Evolutionary conservation across 2,329 filamentous ascomycete species (phyloP).

Genomic region (Helicocarpus griseus): DNA sequence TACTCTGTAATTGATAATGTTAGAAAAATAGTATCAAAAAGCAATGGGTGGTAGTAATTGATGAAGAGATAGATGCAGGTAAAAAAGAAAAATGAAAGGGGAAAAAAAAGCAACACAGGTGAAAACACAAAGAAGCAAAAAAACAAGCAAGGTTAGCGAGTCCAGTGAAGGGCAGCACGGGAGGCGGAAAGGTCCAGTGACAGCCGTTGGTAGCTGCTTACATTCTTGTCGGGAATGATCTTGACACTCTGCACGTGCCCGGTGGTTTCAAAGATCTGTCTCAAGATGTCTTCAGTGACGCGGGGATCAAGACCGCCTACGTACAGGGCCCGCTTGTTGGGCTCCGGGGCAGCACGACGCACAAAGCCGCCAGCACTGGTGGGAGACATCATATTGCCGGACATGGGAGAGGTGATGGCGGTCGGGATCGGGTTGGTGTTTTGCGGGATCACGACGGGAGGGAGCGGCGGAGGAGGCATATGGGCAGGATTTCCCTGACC

Average conservation of each 20-base stretch:
- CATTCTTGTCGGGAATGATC: constrained; percentile 99
- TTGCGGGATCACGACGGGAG: constrained; percentile 76
- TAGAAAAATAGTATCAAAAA: constrained; percentile 10
- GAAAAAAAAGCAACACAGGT: not conserved
- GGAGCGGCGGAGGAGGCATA: constrained; percentile 83
- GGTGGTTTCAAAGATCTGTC: constrained; percentile 97
- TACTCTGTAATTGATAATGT: constrained; percentile 51
- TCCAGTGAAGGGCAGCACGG: constrained; percentile 2
- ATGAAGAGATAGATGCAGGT: constrained; percentile 1
- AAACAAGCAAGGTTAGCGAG: constrained; percentile 1
- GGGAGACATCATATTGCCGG: constrained; percentile 71
- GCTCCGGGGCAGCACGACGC: constrained; percentile 87
- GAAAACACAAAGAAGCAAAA: not conserved
- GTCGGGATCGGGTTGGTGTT: constrained; percentile 95
- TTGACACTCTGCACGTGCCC: constrained; percentile 98
- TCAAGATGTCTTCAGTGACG: constrained; percentile 90
- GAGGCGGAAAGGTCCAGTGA: not conserved
- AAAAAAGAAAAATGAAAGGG: constrained; percentile 2
- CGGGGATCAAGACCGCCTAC: constrained; percentile 90
- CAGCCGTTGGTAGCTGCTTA: constrained; percentile 43
- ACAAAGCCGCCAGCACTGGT: constrained; percentile 70
- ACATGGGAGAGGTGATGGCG: constrained; percentile 80
- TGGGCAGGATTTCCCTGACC: constrained; percentile 60
- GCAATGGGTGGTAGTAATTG: not conserved
- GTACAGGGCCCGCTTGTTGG: constrained; percentile 95